phyloP scores from a whole-genome alignment of 202 grass and related monocot genomes.

The Saccharum hybrid region DNA sequence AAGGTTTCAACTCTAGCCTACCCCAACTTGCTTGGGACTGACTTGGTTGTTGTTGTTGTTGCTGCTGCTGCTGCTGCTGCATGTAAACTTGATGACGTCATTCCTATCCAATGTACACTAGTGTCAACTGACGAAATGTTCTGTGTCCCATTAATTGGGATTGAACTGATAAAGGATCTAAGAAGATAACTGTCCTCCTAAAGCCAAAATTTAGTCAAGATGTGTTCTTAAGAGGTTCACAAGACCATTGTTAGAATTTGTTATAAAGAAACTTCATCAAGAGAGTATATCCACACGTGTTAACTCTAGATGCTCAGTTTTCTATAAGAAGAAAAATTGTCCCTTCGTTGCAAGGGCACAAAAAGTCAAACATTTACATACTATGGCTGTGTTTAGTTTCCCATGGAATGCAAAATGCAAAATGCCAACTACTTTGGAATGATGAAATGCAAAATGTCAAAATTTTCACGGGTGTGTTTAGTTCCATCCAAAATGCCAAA shows the following conservation, averaged over 20 bases:
- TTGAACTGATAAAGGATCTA: conserved; percentile 3
- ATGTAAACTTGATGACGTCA: background rate
- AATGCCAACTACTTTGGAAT: too few relatives aligned
- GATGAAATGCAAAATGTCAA: too few relatives aligned
- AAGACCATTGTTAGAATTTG: background rate
- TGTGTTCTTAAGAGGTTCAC: background rate
- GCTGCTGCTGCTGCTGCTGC: too few relatives aligned
- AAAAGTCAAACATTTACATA: background rate
- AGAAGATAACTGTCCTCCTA: background rate
- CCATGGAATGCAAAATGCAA: too few relatives aligned
- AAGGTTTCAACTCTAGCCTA: too few relatives aligned
- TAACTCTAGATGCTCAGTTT: background rate
- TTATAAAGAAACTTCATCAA: background rate
- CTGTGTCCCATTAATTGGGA: background rate
- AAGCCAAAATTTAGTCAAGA: background rate
- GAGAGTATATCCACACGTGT: background rate
- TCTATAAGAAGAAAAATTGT: background rate
- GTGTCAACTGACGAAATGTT: background rate
- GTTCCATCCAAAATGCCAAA: too few relatives aligned
- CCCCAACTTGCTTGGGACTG: too few relatives aligned
- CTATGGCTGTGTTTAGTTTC: too few relatives aligned
- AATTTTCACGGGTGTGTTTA: too few relatives aligned
- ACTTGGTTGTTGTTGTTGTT: too few relatives aligned
- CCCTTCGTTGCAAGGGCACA: background rate
- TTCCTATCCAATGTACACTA: conserved; percentile 1